Evolutionary conservation across 352 stramenopile genomes (phyloP).

Genomic region (Pythium myriotylum): DNA sequence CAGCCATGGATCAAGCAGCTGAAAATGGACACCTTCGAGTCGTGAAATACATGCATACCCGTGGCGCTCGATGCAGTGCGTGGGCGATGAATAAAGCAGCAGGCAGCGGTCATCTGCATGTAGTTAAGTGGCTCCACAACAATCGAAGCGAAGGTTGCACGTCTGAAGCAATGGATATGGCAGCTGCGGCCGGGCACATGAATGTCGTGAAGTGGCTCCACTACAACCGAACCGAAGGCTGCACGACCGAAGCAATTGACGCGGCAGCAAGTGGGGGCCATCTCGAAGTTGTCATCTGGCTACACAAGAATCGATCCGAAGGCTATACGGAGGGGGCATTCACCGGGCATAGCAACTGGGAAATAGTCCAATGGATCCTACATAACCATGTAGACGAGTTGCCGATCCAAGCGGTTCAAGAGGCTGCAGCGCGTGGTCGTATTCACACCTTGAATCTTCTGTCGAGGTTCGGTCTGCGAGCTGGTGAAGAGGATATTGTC

Average conservation of each 20-base stretch:
- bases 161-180: constrained; percentile 6
- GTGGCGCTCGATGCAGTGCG: not conserved
- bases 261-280: constrained; percentile 7
- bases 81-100: constrained; percentile 70
- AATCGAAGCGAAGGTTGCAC: constrained; percentile 28
- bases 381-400: constrained; percentile 7
- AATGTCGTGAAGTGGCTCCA: constrained; percentile 23
- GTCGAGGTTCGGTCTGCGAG: not conserved
- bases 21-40: constrained; percentile 10
- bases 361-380: constrained; percentile 18
- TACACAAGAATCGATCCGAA: constrained; percentile 22
- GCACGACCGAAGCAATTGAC: constrained; percentile 13
- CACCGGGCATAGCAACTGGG: constrained; percentile 14
- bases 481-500: not conserved
- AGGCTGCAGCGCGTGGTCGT: not conserved
- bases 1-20: constrained; percentile 13
- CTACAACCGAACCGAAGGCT: constrained; percentile 12
- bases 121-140: constrained; percentile 72
- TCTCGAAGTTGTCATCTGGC: constrained; percentile 22
- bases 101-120: constrained; percentile 50
- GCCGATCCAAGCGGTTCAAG: not conserved
- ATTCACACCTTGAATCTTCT: constrained; percentile 1
- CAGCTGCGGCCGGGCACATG: constrained; percentile 8
- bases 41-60: constrained; percentile 7
- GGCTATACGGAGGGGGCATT: constrained; percentile 22